These are phyloP conservation scores for Dichotomocladium elegans DNA, from an alignment of 371 early-diverging fungal genomes.

Conservation along the genomic window DNA sequence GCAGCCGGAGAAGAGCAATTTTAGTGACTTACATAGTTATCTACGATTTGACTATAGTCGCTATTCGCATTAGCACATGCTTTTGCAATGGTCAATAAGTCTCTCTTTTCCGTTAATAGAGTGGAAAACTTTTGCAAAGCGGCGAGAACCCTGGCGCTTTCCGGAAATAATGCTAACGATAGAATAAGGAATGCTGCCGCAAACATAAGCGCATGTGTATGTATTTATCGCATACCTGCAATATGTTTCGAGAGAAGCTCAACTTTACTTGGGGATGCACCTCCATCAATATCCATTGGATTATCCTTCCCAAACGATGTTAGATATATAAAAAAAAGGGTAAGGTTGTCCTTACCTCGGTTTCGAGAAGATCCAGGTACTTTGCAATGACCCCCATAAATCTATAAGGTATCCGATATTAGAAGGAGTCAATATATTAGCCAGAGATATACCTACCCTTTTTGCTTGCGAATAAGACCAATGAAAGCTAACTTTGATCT, in stretches of 20 bases:
- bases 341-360: too few species aligned
- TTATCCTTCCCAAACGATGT: too few species aligned
- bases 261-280: slow-evolving; percentile 9
- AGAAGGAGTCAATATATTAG: too few species aligned
- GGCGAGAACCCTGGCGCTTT: slow-evolving; percentile 36
- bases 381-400: too few species aligned
- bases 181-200: background rate
- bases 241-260: slow-evolving; percentile 41
- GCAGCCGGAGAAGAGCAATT: too few species aligned
- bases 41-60: slow-evolving; percentile 22
- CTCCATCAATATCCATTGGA: slow-evolving; percentile 17
- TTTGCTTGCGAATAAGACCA: slow-evolving; percentile 51
- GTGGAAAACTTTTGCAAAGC: slow-evolving; percentile 22
- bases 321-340: too few species aligned
- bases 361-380: too few species aligned
- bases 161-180: slow-evolving; percentile 51
- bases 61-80: slow-evolving; percentile 14
- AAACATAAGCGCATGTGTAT: background rate
- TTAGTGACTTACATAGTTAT: background rate
- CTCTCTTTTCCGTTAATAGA: too few species aligned
- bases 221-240: slow-evolving; percentile 24
- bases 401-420: too few species aligned
- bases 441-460: slow-evolving; percentile 28
- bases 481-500: slow-evolving; percentile 53
- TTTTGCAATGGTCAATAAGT: slow-evolving; percentile 11